Evolutionary conservation across 441 rosid genomes (phyloP).

Genomic region (Omphalea diandra): DNA sequence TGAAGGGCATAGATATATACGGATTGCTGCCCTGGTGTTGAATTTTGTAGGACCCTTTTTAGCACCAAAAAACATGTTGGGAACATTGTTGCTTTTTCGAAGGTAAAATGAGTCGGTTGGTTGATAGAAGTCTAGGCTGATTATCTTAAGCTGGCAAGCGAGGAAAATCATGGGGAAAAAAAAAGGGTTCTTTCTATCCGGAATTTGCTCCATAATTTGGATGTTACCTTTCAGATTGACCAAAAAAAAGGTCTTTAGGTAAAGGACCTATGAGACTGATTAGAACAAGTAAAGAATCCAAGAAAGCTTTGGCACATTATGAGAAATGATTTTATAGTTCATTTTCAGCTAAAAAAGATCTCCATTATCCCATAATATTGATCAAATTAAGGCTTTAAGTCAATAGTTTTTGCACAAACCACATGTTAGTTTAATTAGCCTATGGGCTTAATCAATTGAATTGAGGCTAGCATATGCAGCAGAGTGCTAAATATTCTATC

Average conservation of each 20-base stretch:
- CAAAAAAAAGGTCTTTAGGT: background rate
- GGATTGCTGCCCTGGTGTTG: background rate
- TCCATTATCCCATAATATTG: background rate
- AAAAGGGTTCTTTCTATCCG: background rate
- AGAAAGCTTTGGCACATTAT: background rate
- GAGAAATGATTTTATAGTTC: slow-evolving; percentile 10
- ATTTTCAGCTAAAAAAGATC: slow-evolving; percentile 5
- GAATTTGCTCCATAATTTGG: slow-evolving; percentile 8
- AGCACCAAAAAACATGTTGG: slow-evolving; percentile 9
- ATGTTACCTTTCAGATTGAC: background rate
- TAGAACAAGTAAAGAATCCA: slow-evolving; percentile 23
- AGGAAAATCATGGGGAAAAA: slow-evolving; percentile 9
- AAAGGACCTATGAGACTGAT: slow-evolving; percentile 8
- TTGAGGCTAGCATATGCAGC: background rate
- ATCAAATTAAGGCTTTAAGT: background rate
- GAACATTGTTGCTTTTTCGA: background rate
- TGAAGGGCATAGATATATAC: background rate
- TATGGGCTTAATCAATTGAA: background rate
- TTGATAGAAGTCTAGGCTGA: background rate
- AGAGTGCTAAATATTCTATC: background rate
- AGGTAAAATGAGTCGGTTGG: background rate
- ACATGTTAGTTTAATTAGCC: background rate
- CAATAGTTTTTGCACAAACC: slow-evolving; percentile 6
- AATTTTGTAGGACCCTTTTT: background rate
- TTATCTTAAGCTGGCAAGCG: background rate